Percentiles rank a stretch among this genome's conserved stretches.
Evolutionary conservation across 2,329 filamentous ascomycete species (phyloP).

Genomic region (Alternaria angustiovoidea): DNA sequence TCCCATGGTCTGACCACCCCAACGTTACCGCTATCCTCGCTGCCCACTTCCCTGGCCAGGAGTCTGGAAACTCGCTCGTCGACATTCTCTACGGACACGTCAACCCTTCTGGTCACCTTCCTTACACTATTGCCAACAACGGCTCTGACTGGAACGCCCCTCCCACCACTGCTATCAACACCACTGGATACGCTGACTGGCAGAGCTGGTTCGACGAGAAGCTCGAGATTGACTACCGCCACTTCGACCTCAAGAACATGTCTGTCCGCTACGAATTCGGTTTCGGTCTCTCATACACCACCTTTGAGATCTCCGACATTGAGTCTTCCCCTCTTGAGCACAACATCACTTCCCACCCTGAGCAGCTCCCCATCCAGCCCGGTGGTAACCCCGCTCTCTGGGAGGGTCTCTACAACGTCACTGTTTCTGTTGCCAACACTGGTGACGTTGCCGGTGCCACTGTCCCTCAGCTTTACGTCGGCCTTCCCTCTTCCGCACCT

Average conservation of each 20-base stretch:
- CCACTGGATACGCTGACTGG: conserved; percentile 53
- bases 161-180: conserved; percentile 51
- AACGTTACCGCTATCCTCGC: conserved; percentile 56
- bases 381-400: conserved; percentile 63
- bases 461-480: conserved; percentile 67
- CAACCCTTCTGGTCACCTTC: conserved; percentile 80
- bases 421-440: conserved; percentile 73
- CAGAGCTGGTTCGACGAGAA: conserved; percentile 63
- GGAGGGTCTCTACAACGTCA: conserved; percentile 72
- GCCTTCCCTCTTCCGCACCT: conserved; percentile 63
- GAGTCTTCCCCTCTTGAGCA: conserved; percentile 60
- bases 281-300: conserved; percentile 78
- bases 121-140: conserved; percentile 82
- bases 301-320: conserved; percentile 74
- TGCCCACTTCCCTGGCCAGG: conserved; percentile 54
- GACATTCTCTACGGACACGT: conserved; percentile 73
- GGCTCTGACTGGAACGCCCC: conserved; percentile 70
- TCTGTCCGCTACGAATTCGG: conserved; percentile 82
- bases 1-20: conserved; percentile 53
- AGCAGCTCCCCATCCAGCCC: conserved; percentile 52
- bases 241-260: conserved; percentile 72
- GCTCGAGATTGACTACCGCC: conserved; percentile 80
- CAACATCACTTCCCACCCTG: conserved; percentile 68
- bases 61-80: conserved; percentile 51
- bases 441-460: conserved; percentile 63